Base-by-base conservation (phyloP, 2,329 filamentous ascomycete genomes). In the Fusarium sp. region DNA sequence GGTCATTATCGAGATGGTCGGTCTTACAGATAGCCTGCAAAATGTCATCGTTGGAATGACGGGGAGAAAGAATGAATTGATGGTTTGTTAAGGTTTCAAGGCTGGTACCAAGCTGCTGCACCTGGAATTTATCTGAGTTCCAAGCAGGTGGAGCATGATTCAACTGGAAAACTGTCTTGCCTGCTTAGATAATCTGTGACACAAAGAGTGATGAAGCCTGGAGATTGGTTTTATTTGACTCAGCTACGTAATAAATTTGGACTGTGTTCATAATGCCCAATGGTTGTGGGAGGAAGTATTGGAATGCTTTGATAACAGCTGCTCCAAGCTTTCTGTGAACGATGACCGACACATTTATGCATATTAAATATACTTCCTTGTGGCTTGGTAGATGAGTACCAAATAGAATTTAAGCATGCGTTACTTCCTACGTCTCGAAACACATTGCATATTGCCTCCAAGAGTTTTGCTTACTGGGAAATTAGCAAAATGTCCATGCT, bases 1-100 rank as follows among this genome's bases (percentile, higher is more conserved):
- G 70, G 67, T 20, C 35, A 66, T 32, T 63, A 72, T 50, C 49
- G 62, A 54, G 73, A 71, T 26, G 65, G 65, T 15, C 65, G 73
- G 26, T 62, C 70, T 22, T 75, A 73, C 20, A 73, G 73, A 35
- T 75, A 65, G 56, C 47, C 28, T 17, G 26, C 32, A 13, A 33
- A 39, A 30, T 26, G 19, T n/a, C 14, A 28, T 32, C 17, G 11
- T 17, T 20, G 26, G 26, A n/a, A 35, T 39, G 13, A 41, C 14
- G 6, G 35, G n/a, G 5, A 53, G 35, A 20, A 22, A 44, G 17
- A n/a, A 24, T 14, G 11, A 14, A 20, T 17, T 41, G 13, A 11
- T 30, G 28, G 4, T 30, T 20, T 9, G 14, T n/a, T 22, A 6
- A 62, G n/a, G 8, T 8, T 37, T 24, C 20, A n/a, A 20, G 22